Percentiles rank a stretch among this genome's conserved stretches.
Conservation (phyloP, 352 stramenopile species). For the Blastocystis sp. region DNA sequence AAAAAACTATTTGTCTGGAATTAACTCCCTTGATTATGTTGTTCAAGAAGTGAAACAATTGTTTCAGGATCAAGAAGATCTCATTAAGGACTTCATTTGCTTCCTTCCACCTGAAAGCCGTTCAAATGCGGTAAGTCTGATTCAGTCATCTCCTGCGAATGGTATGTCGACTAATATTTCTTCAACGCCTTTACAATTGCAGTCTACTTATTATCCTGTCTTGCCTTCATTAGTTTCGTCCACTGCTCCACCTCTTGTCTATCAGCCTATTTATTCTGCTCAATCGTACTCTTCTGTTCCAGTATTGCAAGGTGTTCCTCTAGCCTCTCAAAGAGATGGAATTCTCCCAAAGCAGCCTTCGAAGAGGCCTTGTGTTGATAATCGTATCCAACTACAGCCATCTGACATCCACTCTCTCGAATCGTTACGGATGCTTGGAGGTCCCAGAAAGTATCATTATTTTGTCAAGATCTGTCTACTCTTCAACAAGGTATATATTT, state of each 20-base stretch:
- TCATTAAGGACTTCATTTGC: conserved; percentile 4
- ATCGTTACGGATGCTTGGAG: background rate
- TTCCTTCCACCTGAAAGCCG: conserved; percentile 15
- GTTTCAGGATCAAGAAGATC: conserved; percentile 18
- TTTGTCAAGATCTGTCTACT: background rate
- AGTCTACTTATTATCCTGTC: background rate
- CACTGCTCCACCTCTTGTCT: background rate
- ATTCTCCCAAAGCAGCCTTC: too few relatives aligned
- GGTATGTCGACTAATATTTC: background rate
- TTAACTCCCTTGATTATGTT: background rate
- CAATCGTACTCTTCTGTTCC: background rate
- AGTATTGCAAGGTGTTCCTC: background rate
- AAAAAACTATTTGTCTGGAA: background rate
- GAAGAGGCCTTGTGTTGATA: background rate
- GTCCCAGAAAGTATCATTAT: background rate
- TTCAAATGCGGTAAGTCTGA: background rate
- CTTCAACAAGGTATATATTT: background rate
- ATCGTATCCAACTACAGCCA: too few relatives aligned
- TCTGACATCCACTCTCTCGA: background rate
- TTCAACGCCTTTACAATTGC: background rate
- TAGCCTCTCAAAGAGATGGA: background rate
- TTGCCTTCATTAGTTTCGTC: background rate
- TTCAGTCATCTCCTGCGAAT: too few relatives aligned
- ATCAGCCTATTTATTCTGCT: background rate
- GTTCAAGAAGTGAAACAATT: background rate